Percentiles rank a stretch among this genome's conserved stretches.
Conservation (phyloP, 2,329 filamentous ascomycete genomes). For the Metarhizium anisopliae region DNA sequence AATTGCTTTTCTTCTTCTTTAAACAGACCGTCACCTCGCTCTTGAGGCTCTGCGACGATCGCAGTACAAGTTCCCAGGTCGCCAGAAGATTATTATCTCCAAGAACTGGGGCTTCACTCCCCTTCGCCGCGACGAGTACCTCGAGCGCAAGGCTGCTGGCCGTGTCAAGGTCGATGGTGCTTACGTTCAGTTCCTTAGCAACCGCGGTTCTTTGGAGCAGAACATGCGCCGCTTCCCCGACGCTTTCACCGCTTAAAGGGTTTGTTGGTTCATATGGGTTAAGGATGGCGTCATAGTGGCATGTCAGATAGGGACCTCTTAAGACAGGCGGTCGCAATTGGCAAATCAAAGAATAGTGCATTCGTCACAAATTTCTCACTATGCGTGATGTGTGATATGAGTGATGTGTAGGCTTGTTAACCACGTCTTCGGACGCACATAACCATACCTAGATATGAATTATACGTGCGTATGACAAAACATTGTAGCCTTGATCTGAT, state of each 20-base stretch:
- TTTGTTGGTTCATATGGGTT: constrained; percentile 28
- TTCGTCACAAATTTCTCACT: neutral
- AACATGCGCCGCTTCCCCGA: constrained; percentile 96
- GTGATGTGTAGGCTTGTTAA: neutral
- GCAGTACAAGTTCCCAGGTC: constrained; percentile 99
- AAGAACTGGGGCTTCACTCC: constrained; percentile 99
- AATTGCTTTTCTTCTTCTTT: constrained; percentile 1
- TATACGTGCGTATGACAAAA: no score
- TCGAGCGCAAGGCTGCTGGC: constrained; percentile 88
- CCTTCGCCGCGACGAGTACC: constrained; percentile 94
- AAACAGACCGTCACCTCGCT: constrained; percentile 72
- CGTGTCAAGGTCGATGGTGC: constrained; percentile 95
- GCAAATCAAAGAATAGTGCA: constrained; percentile 21
- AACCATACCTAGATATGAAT: no score
- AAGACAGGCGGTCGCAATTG: constrained; percentile 22
- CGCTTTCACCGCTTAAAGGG: constrained; percentile 61
- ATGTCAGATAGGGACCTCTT: constrained; percentile 30
- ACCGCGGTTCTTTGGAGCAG: constrained; percentile 74
- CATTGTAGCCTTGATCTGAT: no score
- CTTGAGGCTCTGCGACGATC: constrained; percentile 98
- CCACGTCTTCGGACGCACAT: no score
- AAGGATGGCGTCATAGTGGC: constrained; percentile 36
- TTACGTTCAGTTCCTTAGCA: constrained; percentile 98
- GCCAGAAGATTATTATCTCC: constrained; percentile 99
- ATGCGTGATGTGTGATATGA: neutral